Evolutionary conservation across 495 filamentous ascomycete genomes (phyloP), one percentile per base, ranked within the genome.

Genomic region (Penicillium waksmanii): DNA sequence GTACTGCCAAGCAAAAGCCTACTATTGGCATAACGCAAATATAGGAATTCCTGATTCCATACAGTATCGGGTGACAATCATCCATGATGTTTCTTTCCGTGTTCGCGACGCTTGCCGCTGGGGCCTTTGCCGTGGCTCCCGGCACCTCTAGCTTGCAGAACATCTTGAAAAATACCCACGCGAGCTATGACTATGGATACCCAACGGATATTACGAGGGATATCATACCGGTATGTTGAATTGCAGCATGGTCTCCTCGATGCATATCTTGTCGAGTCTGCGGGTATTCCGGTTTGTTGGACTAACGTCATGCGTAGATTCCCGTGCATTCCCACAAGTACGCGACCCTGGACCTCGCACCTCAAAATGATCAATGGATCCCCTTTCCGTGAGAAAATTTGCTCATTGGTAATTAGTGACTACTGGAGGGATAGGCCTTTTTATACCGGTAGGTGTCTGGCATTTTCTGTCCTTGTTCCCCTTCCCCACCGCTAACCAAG

Each of bases 381-480:
- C 11, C 23, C 34, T 40, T n/a, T 5, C 33, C 3, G 10, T 12
- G 35, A 35, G 7, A 36, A 35, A 34, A 17, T 36, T 25, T 31
- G 10, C 6, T 33, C 23, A 11, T 46, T 19, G 23, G 6, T 31
- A 7, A 8, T 36, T 48, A 79, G 75, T 65, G 77, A 80, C 50
- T 80, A 80, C 42, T 80, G 77, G 77, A 67, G 77, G 42, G 69
- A 79, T 51, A 67, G 81, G 3, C 82, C 80, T 25, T 78, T 82
- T 46, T 84, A 80, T 55, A 77, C 77, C 9, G 81, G 76, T 79
- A 54, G 57, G 13, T n/a, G 33, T 1, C 15, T 44, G 42, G 17
- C 8, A 15, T 15, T 13, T 57, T n/a, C 19, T 3, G 17, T 5
- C 8, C 13, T 13, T 44, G 17, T 19, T n/a, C 7, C 18, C 12